Percentiles rank a stretch among this genome's conserved stretches.
These are phyloP conservation scores for Acacia pycnantha DNA, from an alignment of 331 rosid genomes.

Conservation along the genomic window DNA sequence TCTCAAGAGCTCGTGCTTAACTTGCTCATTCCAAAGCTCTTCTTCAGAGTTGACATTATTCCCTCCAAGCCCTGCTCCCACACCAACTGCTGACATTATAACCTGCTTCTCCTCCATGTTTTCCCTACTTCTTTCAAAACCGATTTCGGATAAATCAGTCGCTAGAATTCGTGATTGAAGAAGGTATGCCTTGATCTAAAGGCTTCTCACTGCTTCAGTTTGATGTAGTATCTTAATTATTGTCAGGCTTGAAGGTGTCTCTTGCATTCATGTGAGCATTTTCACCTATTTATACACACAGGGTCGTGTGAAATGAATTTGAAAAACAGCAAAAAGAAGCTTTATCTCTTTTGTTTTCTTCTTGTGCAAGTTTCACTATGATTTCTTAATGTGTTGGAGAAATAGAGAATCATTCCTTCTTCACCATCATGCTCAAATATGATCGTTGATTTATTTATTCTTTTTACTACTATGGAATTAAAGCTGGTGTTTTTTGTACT, in stretches of 20 bases:
- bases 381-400: neutral
- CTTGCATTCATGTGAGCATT: too few species aligned
- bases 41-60: conserved; percentile 38
- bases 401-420: neutral
- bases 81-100: conserved; percentile 82
- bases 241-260: too few species aligned
- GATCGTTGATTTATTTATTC: neutral
- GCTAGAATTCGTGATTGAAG: too few species aligned
- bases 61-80: conserved; percentile 83
- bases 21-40: conserved; percentile 47
- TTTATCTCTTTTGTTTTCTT: neutral
- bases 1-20: conserved; percentile 68
- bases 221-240: too few species aligned
- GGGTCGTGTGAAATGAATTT: neutral
- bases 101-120: conserved; percentile 89
- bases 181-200: too few species aligned
- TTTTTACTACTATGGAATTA: too few species aligned
- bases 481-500: neutral
- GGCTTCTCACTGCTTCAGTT: too few species aligned
- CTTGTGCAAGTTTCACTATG: neutral
- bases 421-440: neutral
- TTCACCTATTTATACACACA: neutral
- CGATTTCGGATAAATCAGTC: too few species aligned
- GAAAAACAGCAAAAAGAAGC: neutral
- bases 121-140: neutral